Evolutionary conservation across 1,284 basidiomycete genomes (phyloP).

Genomic region (Phellopilus nigrolimitatus): DNA sequence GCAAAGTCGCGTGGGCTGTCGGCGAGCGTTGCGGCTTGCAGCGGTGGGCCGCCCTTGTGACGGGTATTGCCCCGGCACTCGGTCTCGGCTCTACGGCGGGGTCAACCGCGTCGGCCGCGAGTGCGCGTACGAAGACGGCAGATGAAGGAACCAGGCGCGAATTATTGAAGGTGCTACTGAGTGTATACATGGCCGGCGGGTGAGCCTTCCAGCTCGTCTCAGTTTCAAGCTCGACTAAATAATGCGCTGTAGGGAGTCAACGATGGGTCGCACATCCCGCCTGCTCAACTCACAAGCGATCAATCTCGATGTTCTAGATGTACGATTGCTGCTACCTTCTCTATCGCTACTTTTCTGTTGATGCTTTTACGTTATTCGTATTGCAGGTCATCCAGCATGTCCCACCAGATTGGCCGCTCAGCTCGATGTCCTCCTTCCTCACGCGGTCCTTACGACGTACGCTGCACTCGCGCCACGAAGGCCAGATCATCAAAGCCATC

Average conservation of each 20-base stretch:
- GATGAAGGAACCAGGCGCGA: constrained; percentile 53
- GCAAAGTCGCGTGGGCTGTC: constrained; percentile 50
- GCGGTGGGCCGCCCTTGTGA: constrained; percentile 49
- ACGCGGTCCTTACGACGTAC: constrained; percentile 71
- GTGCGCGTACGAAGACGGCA: constrained; percentile 34
- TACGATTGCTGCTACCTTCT: constrained; percentile 34
- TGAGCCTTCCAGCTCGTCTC: constrained; percentile 31
- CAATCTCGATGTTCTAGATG: constrained; percentile 73
- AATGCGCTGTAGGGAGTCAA: constrained; percentile 36
- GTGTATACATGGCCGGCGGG: constrained; percentile 78
- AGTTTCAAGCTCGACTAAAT: constrained; percentile 7
- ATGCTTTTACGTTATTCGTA: constrained; percentile 4
- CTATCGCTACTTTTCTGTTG: constrained; percentile 7
- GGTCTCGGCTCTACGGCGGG: constrained; percentile 22
- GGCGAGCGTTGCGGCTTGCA: constrained; percentile 50
- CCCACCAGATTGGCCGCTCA: constrained; percentile 72
- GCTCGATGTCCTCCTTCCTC: constrained; percentile 71
- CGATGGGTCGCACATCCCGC: constrained; percentile 51
- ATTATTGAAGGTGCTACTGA: constrained; percentile 65
- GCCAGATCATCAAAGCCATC: constrained; percentile 67
- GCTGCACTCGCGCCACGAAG: constrained; percentile 67
- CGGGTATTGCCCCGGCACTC: constrained; percentile 27
- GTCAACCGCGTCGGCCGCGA: constrained; percentile 23
- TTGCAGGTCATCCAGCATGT: constrained; percentile 66
- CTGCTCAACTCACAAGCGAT: constrained; percentile 77